Conservation (phyloP, 2,329 filamentous ascomycete species). For the Trichoderma guizhouense region DNA sequence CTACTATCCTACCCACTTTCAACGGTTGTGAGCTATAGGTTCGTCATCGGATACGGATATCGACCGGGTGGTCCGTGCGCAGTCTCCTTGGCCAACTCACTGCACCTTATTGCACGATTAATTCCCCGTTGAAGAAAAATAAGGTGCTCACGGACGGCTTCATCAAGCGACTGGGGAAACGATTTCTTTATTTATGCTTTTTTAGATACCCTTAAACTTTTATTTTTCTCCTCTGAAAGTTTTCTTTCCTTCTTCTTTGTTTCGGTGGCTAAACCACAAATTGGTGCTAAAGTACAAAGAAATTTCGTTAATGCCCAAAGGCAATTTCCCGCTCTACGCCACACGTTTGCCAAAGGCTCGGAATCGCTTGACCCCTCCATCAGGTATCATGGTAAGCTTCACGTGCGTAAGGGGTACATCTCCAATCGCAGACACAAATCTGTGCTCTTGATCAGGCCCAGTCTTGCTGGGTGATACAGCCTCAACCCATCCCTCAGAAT, state of each 20-base stretch:
- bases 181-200: neutral
- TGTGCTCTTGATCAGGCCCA: constrained; percentile 70
- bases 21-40: constrained; percentile 7
- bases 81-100: neutral
- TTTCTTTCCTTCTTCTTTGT: neutral
- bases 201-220: neutral
- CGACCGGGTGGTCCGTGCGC: constrained; percentile 18
- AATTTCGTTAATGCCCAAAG: neutral
- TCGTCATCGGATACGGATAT: constrained; percentile 16
- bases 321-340: constrained; percentile 1
- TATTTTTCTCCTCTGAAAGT: neutral
- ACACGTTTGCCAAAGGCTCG: constrained; percentile 45
- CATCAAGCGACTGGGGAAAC: neutral
- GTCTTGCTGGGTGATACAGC: constrained; percentile 65
- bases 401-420: constrained; percentile 71
- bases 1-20: constrained; percentile 19
- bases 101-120: neutral
- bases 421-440: constrained; percentile 54
- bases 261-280: neutral
- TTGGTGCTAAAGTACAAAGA: neutral
- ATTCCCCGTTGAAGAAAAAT: neutral
- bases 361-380: constrained; percentile 87
- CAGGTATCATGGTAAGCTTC: constrained; percentile 89
- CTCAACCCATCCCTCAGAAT: constrained; percentile 62
- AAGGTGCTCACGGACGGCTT: neutral